Base-by-base conservation (phyloP, 2,329 filamentous ascomycete genomes). In the Trichocomaceae sp. region DNA sequence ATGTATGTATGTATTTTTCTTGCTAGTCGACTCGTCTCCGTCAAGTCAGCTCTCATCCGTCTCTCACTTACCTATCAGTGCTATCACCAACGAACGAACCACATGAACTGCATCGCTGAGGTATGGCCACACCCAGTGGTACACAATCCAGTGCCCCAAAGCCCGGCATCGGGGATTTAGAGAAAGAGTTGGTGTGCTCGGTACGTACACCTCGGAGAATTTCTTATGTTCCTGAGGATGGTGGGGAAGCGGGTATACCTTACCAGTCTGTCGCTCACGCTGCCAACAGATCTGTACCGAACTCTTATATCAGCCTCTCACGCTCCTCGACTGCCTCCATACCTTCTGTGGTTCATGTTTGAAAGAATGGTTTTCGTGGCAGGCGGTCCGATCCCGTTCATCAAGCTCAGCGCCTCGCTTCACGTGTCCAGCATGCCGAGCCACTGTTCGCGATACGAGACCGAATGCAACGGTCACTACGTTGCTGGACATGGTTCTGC, bases 291-390 rank as follows among this genome's bases (percentile, higher is more conserved):
- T 99, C 66, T 99, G 93, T 78, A 95, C 92, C 63, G 93, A 97
- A 72, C 82, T 96, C 61, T 84, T 96, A 59, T 95, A 90, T 74
- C 88, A 95, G 70, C 90, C 91, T 33, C 80, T 95, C 60, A 95
- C 90, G 26, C 83, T 95, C 49, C 87, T 96, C 70, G 89, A 96
- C 76, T 96, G 90, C 69, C 82, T 96, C 45, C 90, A 96, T 74
- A 96, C 92, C 46, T 99, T 95, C 72, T 99, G 93, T 76, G 93
- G 91, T 60, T 87, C 88, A 39, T 99, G 93, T 68, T 72, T 97
- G 57, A 96, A 95, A 71, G 90, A 95, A 76, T 99, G 93, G 93
- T 99, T 97, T 69, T 77, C 79, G 59, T 93, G 84, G 72, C 90
- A 96, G 70, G 84, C 85, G 37, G 76, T 79, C 29, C 82, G 59